Percentiles rank a stretch among this genome's conserved stretches.
These are phyloP conservation scores for Tillandsia leiboldiana DNA, from an alignment of 176 grass and related monocot species.

Conservation along the genomic window DNA sequence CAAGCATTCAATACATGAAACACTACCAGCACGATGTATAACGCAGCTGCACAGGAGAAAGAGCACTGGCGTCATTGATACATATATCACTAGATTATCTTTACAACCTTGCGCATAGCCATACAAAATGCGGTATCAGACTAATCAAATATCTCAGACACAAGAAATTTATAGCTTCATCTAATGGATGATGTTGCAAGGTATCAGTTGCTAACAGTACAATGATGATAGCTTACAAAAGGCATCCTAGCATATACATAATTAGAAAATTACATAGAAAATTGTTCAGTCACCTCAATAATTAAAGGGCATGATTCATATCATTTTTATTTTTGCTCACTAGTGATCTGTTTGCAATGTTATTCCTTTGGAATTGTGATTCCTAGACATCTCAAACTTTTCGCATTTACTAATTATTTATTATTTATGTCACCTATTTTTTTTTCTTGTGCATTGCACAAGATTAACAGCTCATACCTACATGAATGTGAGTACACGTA, in stretches of 20 bases:
- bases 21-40: conserved; percentile 5
- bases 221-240: not conserved
- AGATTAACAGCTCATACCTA: too few relatives aligned
- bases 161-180: not conserved
- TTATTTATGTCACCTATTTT: too few relatives aligned
- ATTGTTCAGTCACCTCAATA: too few relatives aligned
- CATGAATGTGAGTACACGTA: too few relatives aligned
- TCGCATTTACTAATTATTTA: too few relatives aligned
- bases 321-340: too few relatives aligned
- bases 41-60: conserved; percentile 1
- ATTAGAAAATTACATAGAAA: too few relatives aligned
- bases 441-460: too few relatives aligned
- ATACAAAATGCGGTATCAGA: conserved; percentile 4
- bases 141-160: conserved; percentile 1
- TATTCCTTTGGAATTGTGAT: too few relatives aligned
- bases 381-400: too few relatives aligned
- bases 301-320: too few relatives aligned
- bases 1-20: conserved; percentile 15
- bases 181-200: not conserved
- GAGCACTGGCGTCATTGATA: conserved; percentile 1
- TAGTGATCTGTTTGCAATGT: too few relatives aligned
- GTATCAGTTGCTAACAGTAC: not conserved
- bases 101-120: conserved; percentile 10
- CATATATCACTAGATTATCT: conserved; percentile 5
- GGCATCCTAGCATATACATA: not conserved